Conservation (phyloP, 2,329 filamentous ascomycete species). For the Paraphaeosphaeria minitans region DNA sequence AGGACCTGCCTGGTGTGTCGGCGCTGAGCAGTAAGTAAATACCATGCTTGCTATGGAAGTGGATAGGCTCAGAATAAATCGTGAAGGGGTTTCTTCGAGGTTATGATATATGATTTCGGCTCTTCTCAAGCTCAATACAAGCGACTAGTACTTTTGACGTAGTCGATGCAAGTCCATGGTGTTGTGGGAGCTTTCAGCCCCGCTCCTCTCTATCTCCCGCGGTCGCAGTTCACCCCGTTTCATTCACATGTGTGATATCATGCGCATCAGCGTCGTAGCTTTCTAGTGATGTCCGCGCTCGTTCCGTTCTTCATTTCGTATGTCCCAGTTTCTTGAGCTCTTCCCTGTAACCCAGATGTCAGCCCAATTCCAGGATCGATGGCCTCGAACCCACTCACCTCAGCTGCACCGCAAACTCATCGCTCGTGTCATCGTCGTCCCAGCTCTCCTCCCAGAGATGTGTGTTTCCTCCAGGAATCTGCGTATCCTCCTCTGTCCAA, state of each 20-base stretch:
- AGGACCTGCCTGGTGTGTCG: slow-evolving; percentile 91
- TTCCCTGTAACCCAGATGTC: slow-evolving; percentile 60
- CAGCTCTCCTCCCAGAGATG: slow-evolving; percentile 99
- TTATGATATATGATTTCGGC: slow-evolving; percentile 41
- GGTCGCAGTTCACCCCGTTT: not conserved
- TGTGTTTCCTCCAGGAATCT: slow-evolving; percentile 75
- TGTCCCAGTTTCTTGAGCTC: slow-evolving; percentile 94
- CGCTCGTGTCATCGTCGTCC: slow-evolving; percentile 97
- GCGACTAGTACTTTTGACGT: slow-evolving; percentile 17
- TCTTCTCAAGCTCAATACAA: slow-evolving; percentile 28
- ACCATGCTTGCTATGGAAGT: slow-evolving; percentile 25
- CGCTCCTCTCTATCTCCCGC: not conserved
- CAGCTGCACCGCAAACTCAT: slow-evolving; percentile 94
- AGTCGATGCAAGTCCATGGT: slow-evolving; percentile 16
- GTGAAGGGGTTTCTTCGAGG: slow-evolving; percentile 38
- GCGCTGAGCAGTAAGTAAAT: slow-evolving; percentile 79
- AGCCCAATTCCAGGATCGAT: not conserved
- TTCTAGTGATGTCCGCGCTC: not conserved
- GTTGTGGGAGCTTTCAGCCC: not conserved
- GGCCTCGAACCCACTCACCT: slow-evolving; percentile 66
- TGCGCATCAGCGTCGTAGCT: not conserved
- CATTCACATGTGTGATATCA: not conserved
- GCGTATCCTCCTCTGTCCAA: slow-evolving; percentile 90
- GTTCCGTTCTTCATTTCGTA: slow-evolving; percentile 50
- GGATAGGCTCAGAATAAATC: slow-evolving; percentile 33